Conservation (phyloP, 352 stramenopile genomes). For the Globisporangium viniferum region DNA sequence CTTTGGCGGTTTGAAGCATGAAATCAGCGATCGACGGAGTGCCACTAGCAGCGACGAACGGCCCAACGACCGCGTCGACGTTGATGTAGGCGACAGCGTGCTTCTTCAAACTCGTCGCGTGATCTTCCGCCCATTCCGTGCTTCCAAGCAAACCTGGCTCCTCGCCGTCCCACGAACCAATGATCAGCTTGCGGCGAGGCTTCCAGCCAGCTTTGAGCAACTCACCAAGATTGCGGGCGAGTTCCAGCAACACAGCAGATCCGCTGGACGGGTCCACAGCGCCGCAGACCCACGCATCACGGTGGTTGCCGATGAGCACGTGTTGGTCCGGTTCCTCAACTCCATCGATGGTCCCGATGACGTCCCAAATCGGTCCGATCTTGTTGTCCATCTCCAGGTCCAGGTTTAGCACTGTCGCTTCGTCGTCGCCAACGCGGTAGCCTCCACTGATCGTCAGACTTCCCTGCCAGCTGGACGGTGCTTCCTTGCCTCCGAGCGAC, state of each 20-base stretch:
- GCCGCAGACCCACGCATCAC: conserved; percentile 90
- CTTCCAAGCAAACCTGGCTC: conserved; percentile 80
- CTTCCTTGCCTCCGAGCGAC: conserved; percentile 53
- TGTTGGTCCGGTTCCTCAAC: conserved; percentile 55
- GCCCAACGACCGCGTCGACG: conserved; percentile 67
- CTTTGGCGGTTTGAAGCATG: conserved; percentile 44
- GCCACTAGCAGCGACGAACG: conserved; percentile 40
- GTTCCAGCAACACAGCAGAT: conserved; percentile 78
- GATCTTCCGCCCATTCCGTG: conserved; percentile 79
- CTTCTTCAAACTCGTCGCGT: conserved; percentile 40
- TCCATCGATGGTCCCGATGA: conserved; percentile 81
- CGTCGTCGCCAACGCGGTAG: conserved; percentile 79
- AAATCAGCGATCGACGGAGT: conserved; percentile 68
- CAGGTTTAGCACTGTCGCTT: conserved; percentile 56
- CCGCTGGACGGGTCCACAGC: conserved; percentile 83
- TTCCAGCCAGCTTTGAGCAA: conserved; percentile 64
- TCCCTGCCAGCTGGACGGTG: conserved; percentile 54
- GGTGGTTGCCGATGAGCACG: conserved; percentile 90
- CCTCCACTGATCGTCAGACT: conserved; percentile 46
- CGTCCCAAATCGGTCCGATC: conserved; percentile 82
- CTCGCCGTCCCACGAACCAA: conserved; percentile 85
- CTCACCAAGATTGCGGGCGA: conserved; percentile 65
- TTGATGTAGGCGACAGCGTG: conserved; percentile 86
- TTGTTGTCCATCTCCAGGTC: conserved; percentile 76
- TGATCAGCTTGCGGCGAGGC: conserved; percentile 67